Base-by-base conservation (phyloP, 345 rosid genomes). In the Linum trigynum region DNA sequence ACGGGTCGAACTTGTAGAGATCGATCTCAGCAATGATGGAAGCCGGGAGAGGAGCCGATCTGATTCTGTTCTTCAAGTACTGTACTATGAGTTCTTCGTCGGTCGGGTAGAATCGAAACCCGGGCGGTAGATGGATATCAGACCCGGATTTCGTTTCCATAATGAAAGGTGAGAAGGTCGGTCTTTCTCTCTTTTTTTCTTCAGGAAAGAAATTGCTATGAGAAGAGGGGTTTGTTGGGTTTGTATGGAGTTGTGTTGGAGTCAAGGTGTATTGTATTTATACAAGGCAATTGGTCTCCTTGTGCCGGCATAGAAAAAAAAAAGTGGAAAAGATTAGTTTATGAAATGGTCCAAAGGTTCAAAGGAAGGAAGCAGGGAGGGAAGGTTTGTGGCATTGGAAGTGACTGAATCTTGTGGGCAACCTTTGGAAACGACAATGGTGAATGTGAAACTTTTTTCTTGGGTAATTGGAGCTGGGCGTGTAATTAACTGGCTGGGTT, bases 71-170 rank as follows among this genome's bases (percentile, higher is more conserved):
- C 56, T 60, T 77, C 67, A 82, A 72, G 66, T 80, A 84, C 59
- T 81, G 76, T 8, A 76, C 69, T 15, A 81, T 71, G 41, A 84
- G 88, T 64, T 80, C 85, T 58, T 84, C 82, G 65, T 80, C 85
- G 3, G 79, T 72, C 1, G 81, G 80, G 69, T 80, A 78, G 75
- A 81, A 82, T 67, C 83, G 74, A 63, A 84, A 80, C 42, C 84
- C 79, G 17, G 83, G 84, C 32, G 81, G 84, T 15, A 81, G 77
- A 12, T 74, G 77, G 57, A 74, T 64, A 32, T 68, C 68, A 50
- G 69, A 61, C 53, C 67, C 45, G 16, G 76, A 17, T 53, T 67
- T 60, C 11, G 56, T 60, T 64, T 79, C 72, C 81, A 70, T 77
- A 64, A 9, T 5, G 53, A 48, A 48, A 23, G 32, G 32, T 23